Evolutionary conservation across 2,329 filamentous ascomycete genomes (phyloP).

Genomic region (Pseudohalonectria lignicola): DNA sequence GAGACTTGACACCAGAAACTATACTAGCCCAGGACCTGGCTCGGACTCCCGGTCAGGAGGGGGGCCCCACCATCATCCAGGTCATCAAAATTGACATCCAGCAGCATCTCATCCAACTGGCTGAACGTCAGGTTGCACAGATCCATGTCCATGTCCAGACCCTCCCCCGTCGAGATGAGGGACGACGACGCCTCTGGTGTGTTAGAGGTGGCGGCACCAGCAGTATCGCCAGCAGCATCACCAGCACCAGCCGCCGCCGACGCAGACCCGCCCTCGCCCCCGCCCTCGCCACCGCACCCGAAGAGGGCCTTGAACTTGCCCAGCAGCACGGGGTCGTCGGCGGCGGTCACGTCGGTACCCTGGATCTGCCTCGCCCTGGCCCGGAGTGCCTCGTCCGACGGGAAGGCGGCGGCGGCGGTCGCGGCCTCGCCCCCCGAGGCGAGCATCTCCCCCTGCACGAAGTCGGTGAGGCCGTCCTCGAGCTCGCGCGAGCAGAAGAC

Average conservation of each 20-base stretch:
- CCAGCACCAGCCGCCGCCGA: neutral
- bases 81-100: constrained; percentile 32
- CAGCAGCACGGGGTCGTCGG: constrained; percentile 41
- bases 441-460: constrained; percentile 29
- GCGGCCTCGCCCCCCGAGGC: constrained; percentile 16
- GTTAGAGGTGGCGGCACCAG: constrained; percentile 2
- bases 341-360: constrained; percentile 33
- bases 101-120: constrained; percentile 27
- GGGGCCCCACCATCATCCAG: too few relatives aligned
- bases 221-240: neutral
- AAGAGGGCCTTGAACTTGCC: constrained; percentile 41
- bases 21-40: constrained; percentile 1
- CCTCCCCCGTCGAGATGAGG: constrained; percentile 10
- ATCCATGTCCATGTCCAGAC: constrained; percentile 21
- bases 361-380: constrained; percentile 37
- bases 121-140: constrained; percentile 17
- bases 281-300: constrained; percentile 3
- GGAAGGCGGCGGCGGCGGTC: constrained; percentile 26
- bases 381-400: constrained; percentile 34
- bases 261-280: constrained; percentile 3
- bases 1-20: too few relatives aligned
- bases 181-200: too few relatives aligned
- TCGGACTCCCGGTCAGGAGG: constrained; percentile 8
- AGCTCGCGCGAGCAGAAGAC: constrained; percentile 50
- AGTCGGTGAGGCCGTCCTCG: constrained; percentile 39